Conservation (phyloP, 345 rosid species). For the Syzygium aromaticum region DNA sequence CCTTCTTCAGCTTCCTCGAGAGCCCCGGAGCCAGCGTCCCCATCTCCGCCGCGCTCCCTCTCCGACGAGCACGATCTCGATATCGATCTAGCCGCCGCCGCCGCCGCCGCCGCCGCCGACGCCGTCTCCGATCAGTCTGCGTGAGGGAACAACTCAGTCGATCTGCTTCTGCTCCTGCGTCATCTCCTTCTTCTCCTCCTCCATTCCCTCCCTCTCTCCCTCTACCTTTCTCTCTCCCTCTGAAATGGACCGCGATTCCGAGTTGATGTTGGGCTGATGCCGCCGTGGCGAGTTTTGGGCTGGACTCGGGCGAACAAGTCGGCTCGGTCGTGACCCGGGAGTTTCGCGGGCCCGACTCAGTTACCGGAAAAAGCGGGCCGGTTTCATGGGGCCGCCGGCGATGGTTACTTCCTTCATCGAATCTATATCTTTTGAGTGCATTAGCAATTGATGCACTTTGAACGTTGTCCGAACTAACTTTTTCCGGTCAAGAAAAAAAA, state of each 20-base stretch:
- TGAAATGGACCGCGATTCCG: neutral
- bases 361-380: neutral
- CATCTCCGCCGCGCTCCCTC: slow-evolving; percentile 17
- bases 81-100: neutral
- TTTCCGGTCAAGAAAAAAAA: neutral
- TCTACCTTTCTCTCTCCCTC: neutral
- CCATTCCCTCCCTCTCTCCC: neutral
- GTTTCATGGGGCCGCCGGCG: neutral
- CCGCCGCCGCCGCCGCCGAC: neutral
- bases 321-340: too few species aligned
- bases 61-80: neutral
- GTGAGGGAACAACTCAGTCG: neutral
- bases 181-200: neutral
- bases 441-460: neutral
- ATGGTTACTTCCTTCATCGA: neutral
- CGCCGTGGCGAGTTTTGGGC: neutral
- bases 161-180: neutral
- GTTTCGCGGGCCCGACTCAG: too few species aligned
- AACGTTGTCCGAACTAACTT: neutral
- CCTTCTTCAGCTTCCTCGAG: slow-evolving; percentile 91
- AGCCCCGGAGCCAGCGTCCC: slow-evolving; percentile 90
- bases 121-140: neutral
- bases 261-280: neutral
- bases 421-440: neutral
- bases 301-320: neutral